A percentile compares a stretch with the other conserved stretches of the same genome.
phyloP scores from a whole-genome alignment of 2,329 filamentous ascomycete species.

The Trichoderma atrobrunneum region DNA sequence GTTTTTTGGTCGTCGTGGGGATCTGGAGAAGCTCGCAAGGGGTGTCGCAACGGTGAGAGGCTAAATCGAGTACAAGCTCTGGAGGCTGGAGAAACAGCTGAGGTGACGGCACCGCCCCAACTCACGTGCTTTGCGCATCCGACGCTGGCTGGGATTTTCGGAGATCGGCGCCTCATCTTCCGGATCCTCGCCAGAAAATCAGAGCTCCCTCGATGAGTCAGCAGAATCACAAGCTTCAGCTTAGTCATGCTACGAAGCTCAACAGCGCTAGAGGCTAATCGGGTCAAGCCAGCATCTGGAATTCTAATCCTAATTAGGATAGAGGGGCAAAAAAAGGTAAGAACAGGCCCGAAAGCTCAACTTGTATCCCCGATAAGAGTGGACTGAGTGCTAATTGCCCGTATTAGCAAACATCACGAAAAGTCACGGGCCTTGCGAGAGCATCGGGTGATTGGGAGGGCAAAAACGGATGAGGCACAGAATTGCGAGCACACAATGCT shows the following conservation, averaged over 20 bases:
- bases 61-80: constrained; percentile 1
- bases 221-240: not conserved
- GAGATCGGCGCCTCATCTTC: constrained; percentile 2
- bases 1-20: not conserved
- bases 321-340: not conserved
- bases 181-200: not conserved
- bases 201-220: not conserved
- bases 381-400: constrained; percentile 3
- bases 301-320: constrained; percentile 12
- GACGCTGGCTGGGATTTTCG: not conserved
- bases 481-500: not conserved
- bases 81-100: constrained; percentile 18
- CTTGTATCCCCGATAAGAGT: constrained; percentile 8
- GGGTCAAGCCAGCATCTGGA: not conserved
- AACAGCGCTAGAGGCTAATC: not conserved
- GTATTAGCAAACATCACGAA: not conserved
- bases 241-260: constrained; percentile 5
- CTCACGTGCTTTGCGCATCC: constrained; percentile 12
- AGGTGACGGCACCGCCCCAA: constrained; percentile 14
- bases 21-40: constrained; percentile 5
- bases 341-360: constrained; percentile 1
- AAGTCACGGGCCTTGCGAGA: not conserved
- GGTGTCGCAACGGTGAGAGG: constrained; percentile 19
- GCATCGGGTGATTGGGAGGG: not conserved
- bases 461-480: not conserved